These are phyloP conservation scores for Sporothrix brasiliensis DNA, from an alignment of 2,329 filamentous ascomycete genomes.

Conservation along the genomic window DNA sequence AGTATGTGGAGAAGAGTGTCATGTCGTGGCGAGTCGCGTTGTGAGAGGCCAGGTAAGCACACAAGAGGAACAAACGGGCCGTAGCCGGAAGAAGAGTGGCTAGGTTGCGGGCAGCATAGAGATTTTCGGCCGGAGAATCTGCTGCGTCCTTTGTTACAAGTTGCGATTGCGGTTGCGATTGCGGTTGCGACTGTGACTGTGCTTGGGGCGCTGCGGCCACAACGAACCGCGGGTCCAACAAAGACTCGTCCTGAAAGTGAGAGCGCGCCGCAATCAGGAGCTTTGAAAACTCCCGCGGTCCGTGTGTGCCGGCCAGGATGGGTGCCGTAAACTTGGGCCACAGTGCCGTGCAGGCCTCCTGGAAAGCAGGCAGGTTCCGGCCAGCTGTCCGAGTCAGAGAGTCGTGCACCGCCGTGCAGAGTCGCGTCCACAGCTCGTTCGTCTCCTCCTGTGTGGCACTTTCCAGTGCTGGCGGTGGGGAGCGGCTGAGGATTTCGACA, in stretches of 20 bases:
- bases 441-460: slow-evolving; percentile 60
- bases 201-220: slow-evolving; percentile 29
- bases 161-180: neutral
- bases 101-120: slow-evolving; percentile 42
- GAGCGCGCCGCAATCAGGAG: slow-evolving; percentile 71
- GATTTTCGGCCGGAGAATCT: slow-evolving; percentile 47
- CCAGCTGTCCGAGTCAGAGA: slow-evolving; percentile 78
- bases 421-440: slow-evolving; percentile 74
- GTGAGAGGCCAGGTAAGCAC: slow-evolving; percentile 80
- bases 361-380: slow-evolving; percentile 75
- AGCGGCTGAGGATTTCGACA: slow-evolving; percentile 71
- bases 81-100: slow-evolving; percentile 67
- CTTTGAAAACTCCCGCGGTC: slow-evolving; percentile 79
- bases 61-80: slow-evolving; percentile 72
- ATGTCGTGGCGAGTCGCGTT: slow-evolving; percentile 74
- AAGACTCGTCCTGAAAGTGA: slow-evolving; percentile 72
- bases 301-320: slow-evolving; percentile 71
- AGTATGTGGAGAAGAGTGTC: slow-evolving; percentile 73
- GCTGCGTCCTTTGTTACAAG: neutral
- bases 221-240: slow-evolving; percentile 67
- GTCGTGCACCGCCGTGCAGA: slow-evolving; percentile 84
- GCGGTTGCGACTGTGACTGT: neutral
- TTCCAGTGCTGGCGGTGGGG: slow-evolving; percentile 49
- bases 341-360: slow-evolving; percentile 68
- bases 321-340: slow-evolving; percentile 87